Percentiles rank a stretch among this genome's conserved stretches.
These are phyloP conservation scores for Starmera quercuum DNA, from an alignment of 805 yeast genomes.

Conservation along the genomic window DNA sequence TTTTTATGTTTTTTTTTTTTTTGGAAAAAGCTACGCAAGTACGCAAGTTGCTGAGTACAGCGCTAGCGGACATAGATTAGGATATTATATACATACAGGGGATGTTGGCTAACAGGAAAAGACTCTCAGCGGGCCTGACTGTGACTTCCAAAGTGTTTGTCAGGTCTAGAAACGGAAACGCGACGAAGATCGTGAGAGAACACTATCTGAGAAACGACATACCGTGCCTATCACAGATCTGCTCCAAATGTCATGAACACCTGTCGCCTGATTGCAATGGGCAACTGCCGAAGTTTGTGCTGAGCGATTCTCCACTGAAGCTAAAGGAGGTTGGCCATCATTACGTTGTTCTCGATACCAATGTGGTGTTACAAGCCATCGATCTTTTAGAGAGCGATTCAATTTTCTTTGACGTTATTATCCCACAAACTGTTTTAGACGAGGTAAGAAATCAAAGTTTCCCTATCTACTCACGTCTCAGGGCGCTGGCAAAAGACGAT, in stretches of 20 bases:
- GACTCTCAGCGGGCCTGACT: conserved; percentile 43
- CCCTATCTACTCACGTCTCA: conserved; percentile 80
- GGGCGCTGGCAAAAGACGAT: conserved; percentile 66
- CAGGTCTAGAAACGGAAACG: conserved; percentile 82
- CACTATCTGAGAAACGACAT: conserved; percentile 90
- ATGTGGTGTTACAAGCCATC: conserved; percentile 79
- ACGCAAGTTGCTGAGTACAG: no score
- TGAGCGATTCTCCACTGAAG: conserved; percentile 52
- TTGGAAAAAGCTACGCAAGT: no score
- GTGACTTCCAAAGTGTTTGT: conserved; percentile 89
- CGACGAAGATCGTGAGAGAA: conserved; percentile 86
- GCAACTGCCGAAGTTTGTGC: conserved; percentile 53
- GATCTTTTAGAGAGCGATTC: conserved; percentile 75
- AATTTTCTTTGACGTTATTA: conserved; percentile 79
- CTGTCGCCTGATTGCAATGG: conserved; percentile 62
- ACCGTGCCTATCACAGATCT: conserved; percentile 76
- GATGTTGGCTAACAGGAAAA: conserved; percentile 26
- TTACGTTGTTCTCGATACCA: conserved; percentile 81
- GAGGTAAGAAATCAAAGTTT: conserved; percentile 84
- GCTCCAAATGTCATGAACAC: conserved; percentile 50
- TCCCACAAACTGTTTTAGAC: conserved; percentile 94
- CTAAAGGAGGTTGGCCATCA: conserved; percentile 54
- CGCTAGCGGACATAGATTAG: no score
- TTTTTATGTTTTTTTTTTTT: no score
- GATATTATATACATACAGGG: no score